Evolutionary conservation across 2,329 filamentous ascomycete species (phyloP).

Genomic region (Periconia sp.): DNA sequence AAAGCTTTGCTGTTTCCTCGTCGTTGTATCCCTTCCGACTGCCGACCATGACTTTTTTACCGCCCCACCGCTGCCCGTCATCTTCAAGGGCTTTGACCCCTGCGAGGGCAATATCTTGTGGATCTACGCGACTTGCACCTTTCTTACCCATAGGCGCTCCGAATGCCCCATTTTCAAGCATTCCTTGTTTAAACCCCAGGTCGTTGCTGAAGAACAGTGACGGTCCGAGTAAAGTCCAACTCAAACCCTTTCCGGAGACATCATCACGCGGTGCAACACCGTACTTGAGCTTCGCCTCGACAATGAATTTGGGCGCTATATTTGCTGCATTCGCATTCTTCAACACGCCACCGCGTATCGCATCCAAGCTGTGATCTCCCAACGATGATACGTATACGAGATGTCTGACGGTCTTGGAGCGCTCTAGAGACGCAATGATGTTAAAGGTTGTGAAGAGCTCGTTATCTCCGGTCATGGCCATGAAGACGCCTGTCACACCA

Average conservation of each 20-base stretch:
- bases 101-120: slow-evolving; percentile 7
- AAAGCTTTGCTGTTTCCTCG: slow-evolving; percentile 3
- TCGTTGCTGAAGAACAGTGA: background rate
- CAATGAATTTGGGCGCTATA: slow-evolving; percentile 2
- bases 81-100: slow-evolving; percentile 4
- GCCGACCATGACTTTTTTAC: slow-evolving; percentile 9
- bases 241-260: background rate
- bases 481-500: slow-evolving; percentile 2
- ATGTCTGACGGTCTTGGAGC: slow-evolving; percentile 2
- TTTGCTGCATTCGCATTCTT: background rate
- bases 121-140: slow-evolving; percentile 6
- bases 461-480: slow-evolving; percentile 2
- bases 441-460: slow-evolving; percentile 7
- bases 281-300: slow-evolving; percentile 2
- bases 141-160: background rate
- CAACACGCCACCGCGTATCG: background rate
- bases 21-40: slow-evolving; percentile 2
- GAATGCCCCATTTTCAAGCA: background rate
- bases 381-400: slow-evolving; percentile 1
- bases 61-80: slow-evolving; percentile 7
- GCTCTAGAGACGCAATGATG: background rate
- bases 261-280: slow-evolving; percentile 1
- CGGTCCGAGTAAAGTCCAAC: background rate
- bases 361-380: slow-evolving; percentile 1
- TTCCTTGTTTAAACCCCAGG: background rate